Evolutionary conservation across 2,329 filamentous ascomycete species (phyloP).

Genomic region (Neofusicoccum umdonicola): DNA sequence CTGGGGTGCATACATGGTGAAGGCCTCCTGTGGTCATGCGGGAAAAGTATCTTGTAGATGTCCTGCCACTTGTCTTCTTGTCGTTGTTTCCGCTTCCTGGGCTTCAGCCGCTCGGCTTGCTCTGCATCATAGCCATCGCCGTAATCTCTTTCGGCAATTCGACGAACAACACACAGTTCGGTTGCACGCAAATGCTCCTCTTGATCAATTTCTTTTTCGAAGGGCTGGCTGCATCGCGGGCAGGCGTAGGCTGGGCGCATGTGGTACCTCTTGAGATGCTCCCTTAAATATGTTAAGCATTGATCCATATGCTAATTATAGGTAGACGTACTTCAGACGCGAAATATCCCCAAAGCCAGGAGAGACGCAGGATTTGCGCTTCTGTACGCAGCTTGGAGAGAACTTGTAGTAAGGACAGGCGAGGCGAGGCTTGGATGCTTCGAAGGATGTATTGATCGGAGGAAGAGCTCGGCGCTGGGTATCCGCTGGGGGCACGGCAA

Average conservation of each 20-base stretch:
- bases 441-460: not conserved
- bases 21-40: not conserved
- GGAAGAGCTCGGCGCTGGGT: no score
- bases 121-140: not conserved
- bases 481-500: not conserved
- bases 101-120: not conserved
- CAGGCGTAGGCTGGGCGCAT: not conserved
- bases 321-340: not conserved
- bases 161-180: not conserved
- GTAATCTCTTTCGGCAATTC: not conserved
- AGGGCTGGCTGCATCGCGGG: not conserved
- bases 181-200: not conserved
- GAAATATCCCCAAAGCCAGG: not conserved
- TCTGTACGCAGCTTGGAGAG: not conserved
- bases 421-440: not conserved
- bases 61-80: not conserved
- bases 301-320: no score
- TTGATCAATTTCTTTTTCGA: not conserved
- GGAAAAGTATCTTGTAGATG: not conserved
- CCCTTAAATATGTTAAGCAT: not conserved
- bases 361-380: not conserved
- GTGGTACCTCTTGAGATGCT: not conserved
- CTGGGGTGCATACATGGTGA: not conserved
- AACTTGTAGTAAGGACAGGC: not conserved
- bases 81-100: not conserved